Evolutionary conservation across 257 asterid species (phyloP).

Genomic region (Mitragyna speciosa): DNA sequence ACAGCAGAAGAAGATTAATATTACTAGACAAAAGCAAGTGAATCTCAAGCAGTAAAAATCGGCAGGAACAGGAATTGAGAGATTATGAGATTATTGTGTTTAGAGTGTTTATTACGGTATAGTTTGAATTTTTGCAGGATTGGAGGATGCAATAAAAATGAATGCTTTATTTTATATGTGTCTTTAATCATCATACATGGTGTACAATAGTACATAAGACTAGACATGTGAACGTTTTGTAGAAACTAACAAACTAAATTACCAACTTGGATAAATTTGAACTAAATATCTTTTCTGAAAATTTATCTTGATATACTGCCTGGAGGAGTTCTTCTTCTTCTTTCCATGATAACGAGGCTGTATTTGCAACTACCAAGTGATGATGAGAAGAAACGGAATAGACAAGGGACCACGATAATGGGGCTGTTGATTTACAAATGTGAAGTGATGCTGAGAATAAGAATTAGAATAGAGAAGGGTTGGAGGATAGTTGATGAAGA

Average conservation of each 20-base stretch:
- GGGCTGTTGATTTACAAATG: conserved; percentile 4
- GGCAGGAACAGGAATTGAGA: no score
- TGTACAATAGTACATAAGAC: no score
- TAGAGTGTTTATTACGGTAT: no score
- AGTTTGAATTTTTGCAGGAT: no score
- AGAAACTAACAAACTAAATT: background rate
- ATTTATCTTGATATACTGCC: background rate
- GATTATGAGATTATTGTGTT: no score
- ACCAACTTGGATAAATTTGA: background rate
- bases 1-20: no score
- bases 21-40: no score
- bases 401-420: conserved; percentile 29
- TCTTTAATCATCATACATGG: background rate
- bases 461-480: conserved; percentile 32
- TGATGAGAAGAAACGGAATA: conserved; percentile 22
- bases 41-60: no score
- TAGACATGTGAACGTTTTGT: background rate
- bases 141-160: no score
- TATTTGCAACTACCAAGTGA: conserved; percentile 20
- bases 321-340: background rate
- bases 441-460: conserved; percentile 24
- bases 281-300: conserved; percentile 1
- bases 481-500: conserved; percentile 32
- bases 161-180: no score
- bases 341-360: background rate